Conservation (phyloP, 192 early-diverging fungal genomes). For the Entomortierella parvispora region DNA sequence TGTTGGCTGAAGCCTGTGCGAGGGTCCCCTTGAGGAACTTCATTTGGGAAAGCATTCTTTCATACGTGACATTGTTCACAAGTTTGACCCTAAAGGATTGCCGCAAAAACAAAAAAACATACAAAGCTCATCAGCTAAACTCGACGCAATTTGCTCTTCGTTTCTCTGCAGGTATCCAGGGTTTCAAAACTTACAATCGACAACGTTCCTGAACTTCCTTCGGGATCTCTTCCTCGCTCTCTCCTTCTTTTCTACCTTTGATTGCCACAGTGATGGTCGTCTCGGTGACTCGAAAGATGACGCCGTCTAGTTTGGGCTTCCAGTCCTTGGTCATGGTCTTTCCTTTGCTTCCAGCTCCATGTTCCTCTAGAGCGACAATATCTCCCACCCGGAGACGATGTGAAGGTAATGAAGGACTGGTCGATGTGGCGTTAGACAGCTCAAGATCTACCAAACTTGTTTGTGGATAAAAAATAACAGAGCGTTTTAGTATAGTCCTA, state of each 20-base stretch:
- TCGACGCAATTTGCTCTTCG: neutral
- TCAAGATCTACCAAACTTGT: constrained; percentile 72
- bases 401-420: constrained; percentile 60
- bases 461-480: neutral
- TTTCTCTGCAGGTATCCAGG: constrained; percentile 50
- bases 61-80: constrained; percentile 61
- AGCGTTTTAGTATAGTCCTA: neutral
- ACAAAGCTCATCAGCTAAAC: neutral
- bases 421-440: constrained; percentile 60
- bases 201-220: constrained; percentile 71
- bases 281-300: constrained; percentile 66
- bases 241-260: constrained; percentile 49
- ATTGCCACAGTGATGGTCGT: constrained; percentile 71
- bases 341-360: constrained; percentile 51
- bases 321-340: constrained; percentile 53
- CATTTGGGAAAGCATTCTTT: constrained; percentile 49
- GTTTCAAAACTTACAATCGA: constrained; percentile 64
- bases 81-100: constrained; percentile 54
- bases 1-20: constrained; percentile 34
- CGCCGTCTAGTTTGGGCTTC: constrained; percentile 57
- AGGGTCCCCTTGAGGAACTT: constrained; percentile 57
- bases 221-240: constrained; percentile 65
- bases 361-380: constrained; percentile 74
- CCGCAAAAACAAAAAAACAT: constrained; percentile 31
- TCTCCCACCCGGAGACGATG: constrained; percentile 74